Evolutionary conservation across 768 basidiomycete species (phyloP).

Genomic region (Suillus cothurnatus): DNA sequence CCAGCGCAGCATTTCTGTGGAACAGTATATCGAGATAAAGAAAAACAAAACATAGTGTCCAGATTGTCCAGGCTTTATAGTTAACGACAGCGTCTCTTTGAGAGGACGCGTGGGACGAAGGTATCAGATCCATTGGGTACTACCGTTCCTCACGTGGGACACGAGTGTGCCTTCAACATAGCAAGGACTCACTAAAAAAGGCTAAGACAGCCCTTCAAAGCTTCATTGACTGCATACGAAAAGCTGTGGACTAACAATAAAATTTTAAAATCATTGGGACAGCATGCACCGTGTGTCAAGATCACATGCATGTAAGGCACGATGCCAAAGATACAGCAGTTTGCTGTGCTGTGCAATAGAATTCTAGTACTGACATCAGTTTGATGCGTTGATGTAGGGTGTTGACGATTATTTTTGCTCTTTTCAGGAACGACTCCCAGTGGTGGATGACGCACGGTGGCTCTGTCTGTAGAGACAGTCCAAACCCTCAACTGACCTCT

Average conservation of each 20-base stretch:
- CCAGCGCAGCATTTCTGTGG: background rate
- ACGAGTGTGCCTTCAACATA: background rate
- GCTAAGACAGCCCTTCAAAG: no score
- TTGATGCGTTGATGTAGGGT: background rate
- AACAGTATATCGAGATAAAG: background rate
- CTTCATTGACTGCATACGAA: background rate
- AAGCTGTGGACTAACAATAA: background rate
- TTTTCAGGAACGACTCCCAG: background rate
- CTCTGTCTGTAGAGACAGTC: background rate
- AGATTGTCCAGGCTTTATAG: background rate
- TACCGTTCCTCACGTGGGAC: background rate
- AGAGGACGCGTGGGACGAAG: background rate
- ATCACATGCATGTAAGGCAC: background rate
- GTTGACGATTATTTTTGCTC: background rate
- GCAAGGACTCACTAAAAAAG: no score
- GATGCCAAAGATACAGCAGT: background rate
- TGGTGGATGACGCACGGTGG: background rate
- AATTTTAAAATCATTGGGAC: background rate
- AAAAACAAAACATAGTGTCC: background rate
- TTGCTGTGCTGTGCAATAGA: background rate
- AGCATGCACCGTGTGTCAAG: background rate
- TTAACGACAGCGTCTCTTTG: background rate
- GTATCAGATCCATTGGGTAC: background rate
- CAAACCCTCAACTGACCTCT: background rate
- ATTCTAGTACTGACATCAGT: background rate